phyloP scores from a whole-genome alignment of 495 filamentous ascomycete genomes.

The Aspergillus nidulans region DNA sequence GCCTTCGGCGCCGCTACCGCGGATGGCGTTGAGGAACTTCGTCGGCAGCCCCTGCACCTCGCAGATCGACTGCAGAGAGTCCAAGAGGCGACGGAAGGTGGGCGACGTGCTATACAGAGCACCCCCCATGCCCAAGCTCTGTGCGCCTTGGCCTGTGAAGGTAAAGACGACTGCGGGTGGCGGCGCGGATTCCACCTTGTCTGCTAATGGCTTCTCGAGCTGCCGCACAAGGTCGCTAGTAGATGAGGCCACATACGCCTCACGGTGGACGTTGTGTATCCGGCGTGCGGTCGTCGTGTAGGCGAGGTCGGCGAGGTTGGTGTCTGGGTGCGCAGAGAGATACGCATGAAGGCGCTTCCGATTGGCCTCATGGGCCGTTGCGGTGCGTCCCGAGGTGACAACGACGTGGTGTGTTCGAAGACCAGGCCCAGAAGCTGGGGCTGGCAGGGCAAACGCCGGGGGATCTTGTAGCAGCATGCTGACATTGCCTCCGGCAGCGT shows the following conservation, averaged over 20 bases:
- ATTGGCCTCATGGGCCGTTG: conserved; percentile 27
- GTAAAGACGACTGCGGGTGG: conserved; percentile 47
- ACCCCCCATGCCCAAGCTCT: conserved; percentile 36
- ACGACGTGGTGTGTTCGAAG: conserved; percentile 18
- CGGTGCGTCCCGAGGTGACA: conserved; percentile 23
- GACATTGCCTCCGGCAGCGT: conserved; percentile 2
- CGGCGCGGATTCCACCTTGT: background rate
- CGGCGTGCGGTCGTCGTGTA: conserved; percentile 73
- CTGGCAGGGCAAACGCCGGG: background rate
- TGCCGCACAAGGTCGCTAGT: background rate
- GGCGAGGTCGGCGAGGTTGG: conserved; percentile 49
- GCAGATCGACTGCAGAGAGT: conserved; percentile 25
- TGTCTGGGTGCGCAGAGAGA: conserved; percentile 47
- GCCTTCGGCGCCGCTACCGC: conserved; percentile 6
- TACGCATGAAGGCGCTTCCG: conserved; percentile 28
- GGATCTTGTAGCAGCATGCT: conserved; percentile 4
- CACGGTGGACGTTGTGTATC: conserved; percentile 48
- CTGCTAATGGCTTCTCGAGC: background rate
- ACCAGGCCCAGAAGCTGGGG: background rate
- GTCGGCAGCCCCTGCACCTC: conserved; percentile 30
- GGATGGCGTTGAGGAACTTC: conserved; percentile 25
- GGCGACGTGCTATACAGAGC: conserved; percentile 8
- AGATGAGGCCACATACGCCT: background rate
- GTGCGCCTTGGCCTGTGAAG: conserved; percentile 67
- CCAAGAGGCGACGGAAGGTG: conserved; percentile 23